Conservation (phyloP, 352 stramenopile genomes). For the Phytopythium delawarense region DNA sequence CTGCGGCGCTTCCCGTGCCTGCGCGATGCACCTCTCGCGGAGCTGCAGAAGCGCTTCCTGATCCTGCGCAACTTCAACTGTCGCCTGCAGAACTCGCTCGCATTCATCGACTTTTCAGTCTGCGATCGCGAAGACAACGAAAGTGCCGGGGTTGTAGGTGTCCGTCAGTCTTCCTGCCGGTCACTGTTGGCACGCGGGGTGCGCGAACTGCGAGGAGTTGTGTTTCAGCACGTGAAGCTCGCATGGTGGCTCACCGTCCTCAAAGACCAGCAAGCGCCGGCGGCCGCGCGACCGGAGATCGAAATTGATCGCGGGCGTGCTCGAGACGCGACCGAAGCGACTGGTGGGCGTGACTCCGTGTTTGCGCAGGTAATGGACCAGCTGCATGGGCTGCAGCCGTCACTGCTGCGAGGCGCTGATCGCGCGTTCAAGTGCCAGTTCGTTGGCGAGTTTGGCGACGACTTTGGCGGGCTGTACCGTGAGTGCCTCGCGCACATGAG, state of each 20-base stretch:
- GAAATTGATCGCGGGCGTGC: conserved; percentile 81
- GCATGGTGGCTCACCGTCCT: conserved; percentile 86
- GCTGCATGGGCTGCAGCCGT: conserved; percentile 81
- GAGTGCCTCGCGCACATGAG: conserved; percentile 88
- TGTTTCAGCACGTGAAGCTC: conserved; percentile 88
- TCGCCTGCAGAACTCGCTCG: conserved; percentile 77
- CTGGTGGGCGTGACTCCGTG: conserved; percentile 64
- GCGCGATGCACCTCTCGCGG: conserved; percentile 34
- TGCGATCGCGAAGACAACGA: conserved; percentile 23
- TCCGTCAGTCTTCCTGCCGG: background rate
- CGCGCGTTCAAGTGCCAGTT: conserved; percentile 92
- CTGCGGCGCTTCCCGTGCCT: conserved; percentile 49
- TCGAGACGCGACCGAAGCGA: conserved; percentile 53
- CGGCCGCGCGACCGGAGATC: conserved; percentile 74
- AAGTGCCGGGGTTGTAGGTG: background rate
- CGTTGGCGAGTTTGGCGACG: conserved; percentile 87
- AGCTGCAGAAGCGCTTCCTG: conserved; percentile 76
- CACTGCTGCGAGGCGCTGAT: conserved; percentile 73
- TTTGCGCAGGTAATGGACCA: conserved; percentile 88
- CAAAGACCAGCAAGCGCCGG: conserved; percentile 83
- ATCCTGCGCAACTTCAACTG: conserved; percentile 88
- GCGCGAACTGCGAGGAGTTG: conserved; percentile 54
- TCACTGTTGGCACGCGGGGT: conserved; percentile 61
- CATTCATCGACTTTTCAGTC: conserved; percentile 82
- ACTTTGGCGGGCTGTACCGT: conserved; percentile 89